phyloP scores from a whole-genome alignment of 2,329 filamentous ascomycete species.

The Colletotrichum tanaceti region DNA sequence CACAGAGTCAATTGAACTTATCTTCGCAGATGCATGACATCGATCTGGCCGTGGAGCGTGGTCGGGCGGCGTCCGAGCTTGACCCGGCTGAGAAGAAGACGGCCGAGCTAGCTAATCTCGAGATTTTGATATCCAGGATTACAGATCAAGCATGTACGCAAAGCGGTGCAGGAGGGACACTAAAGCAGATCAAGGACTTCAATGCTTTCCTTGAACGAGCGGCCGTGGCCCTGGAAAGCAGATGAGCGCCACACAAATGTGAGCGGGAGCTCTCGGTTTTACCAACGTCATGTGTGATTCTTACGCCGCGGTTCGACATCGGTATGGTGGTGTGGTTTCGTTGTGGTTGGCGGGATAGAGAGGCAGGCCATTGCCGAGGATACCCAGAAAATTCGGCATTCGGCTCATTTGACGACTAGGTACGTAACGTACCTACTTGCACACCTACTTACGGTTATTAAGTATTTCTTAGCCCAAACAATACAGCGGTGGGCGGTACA shows the following conservation, averaged over 20 bases:
- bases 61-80: constrained; percentile 61
- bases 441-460: too few species aligned
- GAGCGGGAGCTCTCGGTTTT: neutral
- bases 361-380: constrained; percentile 23
- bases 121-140: constrained; percentile 66
- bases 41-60: constrained; percentile 66
- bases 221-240: constrained; percentile 64
- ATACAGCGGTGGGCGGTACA: neutral
- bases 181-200: constrained; percentile 70
- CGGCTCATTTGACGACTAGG: constrained; percentile 31
- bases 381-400: constrained; percentile 31
- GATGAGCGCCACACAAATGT: constrained; percentile 8
- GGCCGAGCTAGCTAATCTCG: constrained; percentile 66
- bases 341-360: constrained; percentile 4
- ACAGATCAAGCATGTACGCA: constrained; percentile 64
- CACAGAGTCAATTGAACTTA: constrained; percentile 61
- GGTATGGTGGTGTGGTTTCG: neutral
- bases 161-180: constrained; percentile 62
- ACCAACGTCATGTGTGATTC: constrained; percentile 14
- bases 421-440: too few species aligned
- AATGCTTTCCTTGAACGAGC: constrained; percentile 73
- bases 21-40: constrained; percentile 72
- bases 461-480: constrained; percentile 3
- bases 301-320: neutral
- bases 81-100: constrained; percentile 58